These are phyloP conservation scores for Penicillium chermesinum DNA, from an alignment of 495 filamentous ascomycete genomes.

Conservation along the genomic window DNA sequence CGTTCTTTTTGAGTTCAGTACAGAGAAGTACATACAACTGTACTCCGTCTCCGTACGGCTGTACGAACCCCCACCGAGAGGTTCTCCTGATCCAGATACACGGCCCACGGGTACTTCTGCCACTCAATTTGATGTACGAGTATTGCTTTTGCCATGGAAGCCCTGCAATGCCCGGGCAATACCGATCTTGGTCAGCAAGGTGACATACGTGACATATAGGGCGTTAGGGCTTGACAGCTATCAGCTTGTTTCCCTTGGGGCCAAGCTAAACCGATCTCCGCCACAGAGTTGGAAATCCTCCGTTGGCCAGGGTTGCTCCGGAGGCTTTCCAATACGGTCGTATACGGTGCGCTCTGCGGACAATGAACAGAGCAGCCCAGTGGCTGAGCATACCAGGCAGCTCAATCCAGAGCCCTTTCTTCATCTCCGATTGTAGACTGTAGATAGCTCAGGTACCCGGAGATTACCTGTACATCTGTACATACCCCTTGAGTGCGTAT, in stretches of 20 bases:
- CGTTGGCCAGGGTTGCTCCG: not conserved
- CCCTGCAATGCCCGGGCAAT: no score
- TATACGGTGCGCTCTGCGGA: no score
- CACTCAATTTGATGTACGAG: no score
- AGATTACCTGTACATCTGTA: no score
- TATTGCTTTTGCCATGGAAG: no score
- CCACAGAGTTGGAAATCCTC: conserved; percentile 4
- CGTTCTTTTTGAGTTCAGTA: not conserved
- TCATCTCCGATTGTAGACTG: not conserved
- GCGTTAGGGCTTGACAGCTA: not conserved
- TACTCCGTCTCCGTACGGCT: no score
- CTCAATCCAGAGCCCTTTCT: not conserved
- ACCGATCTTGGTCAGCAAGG: not conserved
- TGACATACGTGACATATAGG: not conserved
- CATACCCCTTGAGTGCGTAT: conserved; percentile 1
- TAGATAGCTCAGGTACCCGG: conserved; percentile 6
- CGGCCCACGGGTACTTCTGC: no score
- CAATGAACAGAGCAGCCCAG: no score
- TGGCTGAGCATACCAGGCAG: not conserved
- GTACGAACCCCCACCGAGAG: no score
- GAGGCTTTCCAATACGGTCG: no score
- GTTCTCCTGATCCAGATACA: no score
- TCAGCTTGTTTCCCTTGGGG: not conserved
- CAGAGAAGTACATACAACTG: no score
- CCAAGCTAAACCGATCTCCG: conserved; percentile 1